Evolutionary conservation across 345 rosid genomes (phyloP).

Genomic region (Lumnitzera racemosa): DNA sequence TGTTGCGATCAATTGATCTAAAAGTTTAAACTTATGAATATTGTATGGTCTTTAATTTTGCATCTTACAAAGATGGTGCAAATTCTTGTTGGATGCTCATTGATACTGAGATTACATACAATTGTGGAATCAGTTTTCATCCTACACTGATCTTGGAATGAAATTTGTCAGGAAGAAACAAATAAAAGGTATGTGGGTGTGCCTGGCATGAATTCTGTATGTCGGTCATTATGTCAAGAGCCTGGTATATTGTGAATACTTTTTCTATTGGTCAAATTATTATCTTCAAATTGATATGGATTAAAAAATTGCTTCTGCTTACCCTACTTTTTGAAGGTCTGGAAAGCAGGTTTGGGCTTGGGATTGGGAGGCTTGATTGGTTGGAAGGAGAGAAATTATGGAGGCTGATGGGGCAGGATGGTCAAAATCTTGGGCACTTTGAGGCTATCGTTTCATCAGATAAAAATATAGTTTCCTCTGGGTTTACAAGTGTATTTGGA

Average conservation of each 20-base stretch:
- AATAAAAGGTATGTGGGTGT: slow-evolving; percentile 67
- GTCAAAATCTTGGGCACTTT: slow-evolving; percentile 52
- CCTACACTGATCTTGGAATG: background rate
- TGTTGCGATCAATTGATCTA: too few species aligned
- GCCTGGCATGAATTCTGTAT: slow-evolving; percentile 79
- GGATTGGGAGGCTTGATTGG: slow-evolving; percentile 67
- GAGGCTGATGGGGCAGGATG: slow-evolving; percentile 54
- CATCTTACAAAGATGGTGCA: too few species aligned
- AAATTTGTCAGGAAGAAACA: slow-evolving; percentile 37
- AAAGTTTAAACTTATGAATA: too few species aligned
- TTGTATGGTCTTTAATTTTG: too few species aligned
- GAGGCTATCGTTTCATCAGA: slow-evolving; percentile 63
- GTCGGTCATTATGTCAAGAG: slow-evolving; percentile 53
- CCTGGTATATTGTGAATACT: slow-evolving; percentile 30
- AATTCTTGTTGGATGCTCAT: too few species aligned
- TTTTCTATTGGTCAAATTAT: background rate
- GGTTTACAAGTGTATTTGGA: slow-evolving; percentile 50
- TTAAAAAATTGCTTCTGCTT: slow-evolving; percentile 4
- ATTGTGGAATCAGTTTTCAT: too few species aligned
- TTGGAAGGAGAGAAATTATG: slow-evolving; percentile 47
- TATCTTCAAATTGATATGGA: too few species aligned
- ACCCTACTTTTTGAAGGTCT: slow-evolving; percentile 38
- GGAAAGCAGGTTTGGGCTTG: slow-evolving; percentile 52
- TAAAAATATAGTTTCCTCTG: slow-evolving; percentile 56
- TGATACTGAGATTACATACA: too few species aligned